phyloP scores from a whole-genome alignment of 208 protist genomes.

The Lotmaria passim region DNA sequence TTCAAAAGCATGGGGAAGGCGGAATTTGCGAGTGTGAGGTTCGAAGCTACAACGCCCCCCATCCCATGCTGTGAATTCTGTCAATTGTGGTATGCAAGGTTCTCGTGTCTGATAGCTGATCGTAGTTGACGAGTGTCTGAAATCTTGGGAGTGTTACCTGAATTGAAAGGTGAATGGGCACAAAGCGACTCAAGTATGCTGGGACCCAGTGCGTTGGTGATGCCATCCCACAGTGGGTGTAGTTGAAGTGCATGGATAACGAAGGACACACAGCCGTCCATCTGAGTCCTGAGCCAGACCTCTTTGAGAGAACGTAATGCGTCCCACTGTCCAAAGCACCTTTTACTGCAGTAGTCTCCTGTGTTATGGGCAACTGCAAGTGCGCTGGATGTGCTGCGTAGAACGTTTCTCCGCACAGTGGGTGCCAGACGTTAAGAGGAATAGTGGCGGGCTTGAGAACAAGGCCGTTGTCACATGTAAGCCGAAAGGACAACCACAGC shows the following conservation, averaged over 20 bases:
- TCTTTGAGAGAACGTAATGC: neutral
- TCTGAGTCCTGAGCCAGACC: neutral
- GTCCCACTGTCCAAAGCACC: neutral
- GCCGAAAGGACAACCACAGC: conserved; percentile 5
- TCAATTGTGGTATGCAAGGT: neutral
- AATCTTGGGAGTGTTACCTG: neutral
- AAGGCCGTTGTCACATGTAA: neutral
- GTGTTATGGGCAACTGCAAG: neutral
- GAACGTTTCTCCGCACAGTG: conserved; percentile 14
- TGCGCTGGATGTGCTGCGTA: conserved; percentile 13
- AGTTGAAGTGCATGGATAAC: neutral
- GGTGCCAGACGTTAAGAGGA: conserved; percentile 26
- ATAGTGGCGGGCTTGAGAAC: neutral
- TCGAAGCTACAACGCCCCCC: too few species aligned
- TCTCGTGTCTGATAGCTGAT: neutral
- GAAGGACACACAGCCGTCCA: conserved; percentile 17
- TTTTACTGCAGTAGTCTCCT: neutral
- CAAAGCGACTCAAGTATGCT: neutral
- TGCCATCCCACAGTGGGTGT: neutral
- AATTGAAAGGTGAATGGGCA: neutral
- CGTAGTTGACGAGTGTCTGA: conserved; percentile 3
- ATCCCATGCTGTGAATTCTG: too few species aligned
- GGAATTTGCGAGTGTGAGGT: too few species aligned
- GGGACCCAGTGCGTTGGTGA: neutral
- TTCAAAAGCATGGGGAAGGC: neutral